Percentiles rank a stretch among this genome's conserved stretches.
Conservation (phyloP, 2,329 filamentous ascomycete species). For the Trichophyton schoenleinii region DNA sequence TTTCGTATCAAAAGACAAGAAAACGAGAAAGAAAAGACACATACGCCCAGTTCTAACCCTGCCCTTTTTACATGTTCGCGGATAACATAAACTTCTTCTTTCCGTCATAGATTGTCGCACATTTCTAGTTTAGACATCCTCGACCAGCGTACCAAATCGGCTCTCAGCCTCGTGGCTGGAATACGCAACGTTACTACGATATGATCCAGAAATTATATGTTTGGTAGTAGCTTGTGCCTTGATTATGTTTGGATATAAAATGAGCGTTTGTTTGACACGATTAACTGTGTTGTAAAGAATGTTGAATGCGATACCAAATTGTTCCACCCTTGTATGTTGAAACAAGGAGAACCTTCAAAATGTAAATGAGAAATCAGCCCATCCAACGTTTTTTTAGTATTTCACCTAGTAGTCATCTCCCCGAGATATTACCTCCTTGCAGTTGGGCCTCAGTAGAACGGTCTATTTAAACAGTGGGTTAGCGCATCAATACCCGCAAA, state of each 20-base stretch:
- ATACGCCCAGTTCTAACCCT: neutral
- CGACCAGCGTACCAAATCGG: neutral
- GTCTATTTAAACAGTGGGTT: conserved; percentile 28
- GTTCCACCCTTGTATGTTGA: neutral
- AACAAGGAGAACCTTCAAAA: neutral
- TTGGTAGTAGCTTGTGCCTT: neutral
- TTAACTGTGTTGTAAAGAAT: neutral
- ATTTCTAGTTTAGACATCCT: conserved; percentile 2
- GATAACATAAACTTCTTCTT: conserved; percentile 3
- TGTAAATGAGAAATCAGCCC: neutral
- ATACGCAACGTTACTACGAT: neutral
- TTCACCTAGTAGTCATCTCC: conserved; percentile 38
- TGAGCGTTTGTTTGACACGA: neutral
- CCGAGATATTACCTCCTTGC: conserved; percentile 43
- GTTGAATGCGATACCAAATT: neutral
- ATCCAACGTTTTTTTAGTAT: neutral
- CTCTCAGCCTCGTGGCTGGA: neutral
- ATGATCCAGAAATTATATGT: neutral
- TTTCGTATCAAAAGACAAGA: neutral
- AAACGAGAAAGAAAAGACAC: neutral
- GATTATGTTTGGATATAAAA: neutral
- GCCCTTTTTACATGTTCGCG: neutral
- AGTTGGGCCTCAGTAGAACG: conserved; percentile 32
- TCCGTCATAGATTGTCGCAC: neutral
- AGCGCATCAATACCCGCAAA: neutral